phyloP scores from a whole-genome alignment of 345 rosid species.

The Durio zibethinus region DNA sequence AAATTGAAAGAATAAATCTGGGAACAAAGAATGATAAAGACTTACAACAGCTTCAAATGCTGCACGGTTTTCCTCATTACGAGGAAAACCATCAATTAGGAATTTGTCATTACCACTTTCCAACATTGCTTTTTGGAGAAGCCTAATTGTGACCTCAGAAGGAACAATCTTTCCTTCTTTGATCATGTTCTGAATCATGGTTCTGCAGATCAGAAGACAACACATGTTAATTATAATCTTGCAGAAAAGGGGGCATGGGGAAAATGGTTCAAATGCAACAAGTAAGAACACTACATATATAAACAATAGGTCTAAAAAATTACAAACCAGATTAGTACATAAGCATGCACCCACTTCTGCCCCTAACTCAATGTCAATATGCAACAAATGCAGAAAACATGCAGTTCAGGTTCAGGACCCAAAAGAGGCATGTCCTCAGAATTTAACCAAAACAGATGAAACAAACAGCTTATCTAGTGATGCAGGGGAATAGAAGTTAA shows the following conservation, averaged over 20 bases:
- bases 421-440: not conserved
- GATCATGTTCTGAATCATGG: conserved; percentile 63
- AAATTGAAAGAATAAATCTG: not conserved
- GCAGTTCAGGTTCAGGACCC: not conserved
- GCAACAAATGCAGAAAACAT: not conserved
- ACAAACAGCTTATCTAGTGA: not conserved
- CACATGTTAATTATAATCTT: not conserved
- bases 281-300: too few species aligned
- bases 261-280: not conserved
- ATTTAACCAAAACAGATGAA: not conserved
- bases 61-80: conserved; percentile 72
- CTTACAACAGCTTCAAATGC: conserved; percentile 71
- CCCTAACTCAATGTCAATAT: not conserved
- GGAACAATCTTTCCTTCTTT: conserved; percentile 81
- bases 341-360: not conserved
- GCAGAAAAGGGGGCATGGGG: conserved; percentile 1
- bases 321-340: not conserved
- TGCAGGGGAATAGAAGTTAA: not conserved
- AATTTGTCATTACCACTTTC: conserved; percentile 57
- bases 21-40: not conserved
- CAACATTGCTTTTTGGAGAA: conserved; percentile 65
- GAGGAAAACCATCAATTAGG: conserved; percentile 83
- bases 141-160: conserved; percentile 78
- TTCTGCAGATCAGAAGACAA: conserved; percentile 32
- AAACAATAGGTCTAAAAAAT: too few species aligned